Conservation (phyloP, 345 rosid genomes). For the Brassica carinata region DNA sequence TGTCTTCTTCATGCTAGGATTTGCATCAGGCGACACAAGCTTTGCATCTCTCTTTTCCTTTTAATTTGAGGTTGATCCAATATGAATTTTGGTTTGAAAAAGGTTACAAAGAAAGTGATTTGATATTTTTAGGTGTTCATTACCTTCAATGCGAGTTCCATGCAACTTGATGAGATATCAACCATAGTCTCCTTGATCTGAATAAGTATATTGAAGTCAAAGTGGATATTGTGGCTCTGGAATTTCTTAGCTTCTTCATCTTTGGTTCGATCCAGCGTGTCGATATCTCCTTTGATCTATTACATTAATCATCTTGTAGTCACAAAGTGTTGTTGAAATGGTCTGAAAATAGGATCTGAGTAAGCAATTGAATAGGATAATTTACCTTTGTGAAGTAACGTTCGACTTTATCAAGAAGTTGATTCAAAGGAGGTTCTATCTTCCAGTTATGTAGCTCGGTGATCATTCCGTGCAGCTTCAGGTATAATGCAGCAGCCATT, state of each 20-base stretch:
- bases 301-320: not conserved
- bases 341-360: not conserved
- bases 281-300: slow-evolving; percentile 80
- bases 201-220: slow-evolving; percentile 68
- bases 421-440: slow-evolving; percentile 59
- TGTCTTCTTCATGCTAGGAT: slow-evolving; percentile 40
- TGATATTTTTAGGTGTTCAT: not conserved
- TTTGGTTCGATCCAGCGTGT: slow-evolving; percentile 71
- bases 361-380: not conserved
- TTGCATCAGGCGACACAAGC: slow-evolving; percentile 32
- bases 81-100: not conserved
- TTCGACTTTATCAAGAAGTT: slow-evolving; percentile 78
- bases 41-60: slow-evolving; percentile 75
- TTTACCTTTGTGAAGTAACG: slow-evolving; percentile 79
- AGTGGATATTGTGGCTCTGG: slow-evolving; percentile 62
- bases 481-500: slow-evolving; percentile 64
- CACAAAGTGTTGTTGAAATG: not conserved
- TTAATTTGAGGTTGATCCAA: not conserved
- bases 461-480: slow-evolving; percentile 54
- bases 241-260: slow-evolving; percentile 86
- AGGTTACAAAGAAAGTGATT: not conserved
- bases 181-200: slow-evolving; percentile 83
- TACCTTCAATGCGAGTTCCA: slow-evolving; percentile 86
- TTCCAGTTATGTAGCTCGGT: slow-evolving; percentile 69
- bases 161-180: slow-evolving; percentile 83